Base-by-base conservation (phyloP, 805 yeast species). In the Metschnikowia continentalis region DNA sequence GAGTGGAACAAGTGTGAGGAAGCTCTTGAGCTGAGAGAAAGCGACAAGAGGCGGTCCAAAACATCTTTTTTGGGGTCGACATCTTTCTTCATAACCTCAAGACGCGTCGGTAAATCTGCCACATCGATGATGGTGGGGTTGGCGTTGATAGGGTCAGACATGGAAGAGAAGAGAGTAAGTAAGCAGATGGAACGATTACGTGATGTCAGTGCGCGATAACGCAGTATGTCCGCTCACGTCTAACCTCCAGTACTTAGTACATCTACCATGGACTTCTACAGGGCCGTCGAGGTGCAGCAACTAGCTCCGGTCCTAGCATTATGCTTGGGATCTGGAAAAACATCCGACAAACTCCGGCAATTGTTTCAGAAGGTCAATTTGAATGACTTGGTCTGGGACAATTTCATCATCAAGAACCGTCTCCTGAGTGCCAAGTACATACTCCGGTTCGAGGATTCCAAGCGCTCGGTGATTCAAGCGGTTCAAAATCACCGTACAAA, bases 91-190 rank as follows among this genome's bases (percentile, higher is more conserved):
- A 51, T 42, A 33, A 50, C 52, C 15, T 54, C 59, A 32, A 68
- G 63, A 57, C 97, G 78, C 0, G 84, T 86, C 1, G 98, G 97
- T 23, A 92, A 79, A 49, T 82, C 79, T 32, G 84, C 80, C 8
- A 79, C 81, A 59, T 90, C 96, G 44, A 90, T 69, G 37, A 92
- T 83, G 32, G 85, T 83, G 20, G 99, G 99, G 64, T 90, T 91
- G 32, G 96, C 96, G 67, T 92, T 92, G 52, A 92, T 84, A 17
- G 86, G 86, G 51, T 89, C 96, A 1, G 90, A 75, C 92, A 86
- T 87, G 39, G 6, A 14, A 17, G 22, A 42, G 40, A 13, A 13
- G n/a, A n/a, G 45, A 23, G 17, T 39, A 19, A 37, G 42, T 39
- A 37, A 37, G 42, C 33, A 19, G 43, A 40, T 32, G 42, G 19